Conservation (phyloP, 2,329 filamentous ascomycete genomes). For the Sporothrix variecibatus region DNA sequence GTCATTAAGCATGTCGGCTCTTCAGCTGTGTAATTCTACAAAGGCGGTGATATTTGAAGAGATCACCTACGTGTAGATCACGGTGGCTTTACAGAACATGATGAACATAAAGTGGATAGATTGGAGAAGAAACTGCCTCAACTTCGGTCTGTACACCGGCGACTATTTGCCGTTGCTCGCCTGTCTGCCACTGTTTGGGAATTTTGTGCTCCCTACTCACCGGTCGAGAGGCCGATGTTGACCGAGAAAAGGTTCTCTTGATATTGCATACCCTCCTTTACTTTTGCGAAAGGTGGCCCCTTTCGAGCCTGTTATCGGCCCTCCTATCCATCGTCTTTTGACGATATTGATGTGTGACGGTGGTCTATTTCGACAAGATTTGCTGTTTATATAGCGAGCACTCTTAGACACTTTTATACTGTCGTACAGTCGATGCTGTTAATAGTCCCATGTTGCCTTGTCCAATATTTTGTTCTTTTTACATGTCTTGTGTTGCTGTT, state of each 20-base stretch:
- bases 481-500: background rate
- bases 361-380: too few species aligned
- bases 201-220: slow-evolving; percentile 3
- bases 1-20: background rate
- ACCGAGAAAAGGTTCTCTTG: background rate
- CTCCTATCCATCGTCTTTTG: background rate
- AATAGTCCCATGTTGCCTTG: background rate
- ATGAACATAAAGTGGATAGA: background rate
- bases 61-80: background rate
- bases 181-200: background rate
- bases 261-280: background rate
- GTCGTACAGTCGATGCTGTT: background rate
- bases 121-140: background rate
- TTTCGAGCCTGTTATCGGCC: background rate
- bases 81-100: background rate
- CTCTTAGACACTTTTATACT: background rate
- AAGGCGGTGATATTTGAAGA: background rate
- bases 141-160: background rate
- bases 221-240: background rate
- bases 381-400: too few species aligned
- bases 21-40: background rate
- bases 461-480: background rate
- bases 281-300: background rate
- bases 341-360: background rate
- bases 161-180: background rate